Percentiles rank a stretch among this genome's conserved stretches.
Evolutionary conservation across 2,329 filamentous ascomycete genomes (phyloP).

Genomic region (Amphichorda felina): DNA sequence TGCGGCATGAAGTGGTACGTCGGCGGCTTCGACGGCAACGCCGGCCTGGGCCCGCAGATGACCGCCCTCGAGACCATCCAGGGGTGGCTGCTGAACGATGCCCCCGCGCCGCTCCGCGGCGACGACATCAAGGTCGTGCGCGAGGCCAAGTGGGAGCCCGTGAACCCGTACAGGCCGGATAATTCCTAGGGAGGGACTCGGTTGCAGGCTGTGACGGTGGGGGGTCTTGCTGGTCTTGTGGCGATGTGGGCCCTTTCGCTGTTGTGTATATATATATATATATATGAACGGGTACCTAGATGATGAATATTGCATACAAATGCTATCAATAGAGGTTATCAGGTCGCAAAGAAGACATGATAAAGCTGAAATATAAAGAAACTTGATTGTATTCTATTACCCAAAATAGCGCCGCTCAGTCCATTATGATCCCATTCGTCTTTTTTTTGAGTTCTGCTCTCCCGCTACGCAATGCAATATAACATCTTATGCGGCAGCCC

Average conservation of each 20-base stretch:
- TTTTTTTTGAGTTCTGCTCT: not conserved
- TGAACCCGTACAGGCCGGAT: conserved; percentile 3
- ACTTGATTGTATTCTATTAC: too few species aligned
- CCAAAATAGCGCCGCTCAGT: too few species aligned
- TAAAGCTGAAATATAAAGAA: too few species aligned
- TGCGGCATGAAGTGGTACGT: conserved; percentile 55
- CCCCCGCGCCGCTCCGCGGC: conserved; percentile 31
- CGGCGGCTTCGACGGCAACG: conserved; percentile 39
- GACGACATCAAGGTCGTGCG: conserved; percentile 34
- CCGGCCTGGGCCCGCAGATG: conserved; percentile 53
- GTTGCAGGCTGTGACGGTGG: too few species aligned
- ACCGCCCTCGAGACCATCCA: conserved; percentile 52
- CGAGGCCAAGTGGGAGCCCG: conserved; percentile 10
- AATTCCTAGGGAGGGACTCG: too few species aligned
- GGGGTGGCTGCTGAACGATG: conserved; percentile 36
- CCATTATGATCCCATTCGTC: not conserved
- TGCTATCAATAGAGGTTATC: too few species aligned
- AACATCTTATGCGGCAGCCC: conserved; percentile 21
- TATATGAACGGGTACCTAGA: too few species aligned
- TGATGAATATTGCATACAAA: too few species aligned
- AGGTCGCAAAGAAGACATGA: too few species aligned
- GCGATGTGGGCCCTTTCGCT: too few species aligned
- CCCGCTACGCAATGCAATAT: not conserved
- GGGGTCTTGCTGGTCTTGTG: too few species aligned
- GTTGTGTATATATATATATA: too few species aligned